Conservation (phyloP, 768 basidiomycete species). For the Auricularia sp. region DNA sequence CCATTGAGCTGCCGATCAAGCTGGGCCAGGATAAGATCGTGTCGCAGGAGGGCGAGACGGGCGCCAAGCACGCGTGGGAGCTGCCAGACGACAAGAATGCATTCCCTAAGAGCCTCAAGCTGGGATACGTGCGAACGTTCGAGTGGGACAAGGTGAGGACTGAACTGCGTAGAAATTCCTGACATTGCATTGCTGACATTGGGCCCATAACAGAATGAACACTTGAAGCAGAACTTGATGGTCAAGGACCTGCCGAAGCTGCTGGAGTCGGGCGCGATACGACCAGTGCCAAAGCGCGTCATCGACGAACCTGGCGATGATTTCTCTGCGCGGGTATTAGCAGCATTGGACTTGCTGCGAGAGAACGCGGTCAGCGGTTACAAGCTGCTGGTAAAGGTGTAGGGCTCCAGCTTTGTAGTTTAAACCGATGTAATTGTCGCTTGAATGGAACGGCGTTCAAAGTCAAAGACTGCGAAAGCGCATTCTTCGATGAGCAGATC, state of each 20-base stretch:
- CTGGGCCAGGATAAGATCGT: conserved; percentile 29
- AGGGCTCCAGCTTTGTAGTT: no score
- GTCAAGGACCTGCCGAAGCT: conserved; percentile 36
- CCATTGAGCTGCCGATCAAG: conserved; percentile 39
- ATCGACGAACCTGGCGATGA: conserved; percentile 28
- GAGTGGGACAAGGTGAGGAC: no score
- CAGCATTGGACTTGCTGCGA: conserved; percentile 35
- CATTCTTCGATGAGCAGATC: no score
- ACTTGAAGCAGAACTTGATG: conserved; percentile 34
- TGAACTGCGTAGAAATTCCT: no score
- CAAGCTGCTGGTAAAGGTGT: conserved; percentile 38
- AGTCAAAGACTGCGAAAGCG: no score
- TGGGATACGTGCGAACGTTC: conserved; percentile 34
- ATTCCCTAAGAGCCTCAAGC: conserved; percentile 27
- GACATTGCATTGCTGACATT: no score
- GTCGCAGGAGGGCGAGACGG: conserved; percentile 16
- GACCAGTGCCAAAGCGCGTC: conserved; percentile 33
- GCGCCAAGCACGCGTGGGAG: conserved; percentile 14
- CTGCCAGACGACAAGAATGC: conserved; percentile 28
- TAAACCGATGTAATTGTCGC: no score
- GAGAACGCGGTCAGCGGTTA: conserved; percentile 41
- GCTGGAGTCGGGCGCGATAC: conserved; percentile 28
- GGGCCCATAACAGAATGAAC: conserved; percentile 25
- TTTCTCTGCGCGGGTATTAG: conserved; percentile 31
- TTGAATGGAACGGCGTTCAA: no score